Evolutionary conservation across 2,329 filamentous ascomycete genomes (phyloP).

Genomic region (Stylonectria norvegica): DNA sequence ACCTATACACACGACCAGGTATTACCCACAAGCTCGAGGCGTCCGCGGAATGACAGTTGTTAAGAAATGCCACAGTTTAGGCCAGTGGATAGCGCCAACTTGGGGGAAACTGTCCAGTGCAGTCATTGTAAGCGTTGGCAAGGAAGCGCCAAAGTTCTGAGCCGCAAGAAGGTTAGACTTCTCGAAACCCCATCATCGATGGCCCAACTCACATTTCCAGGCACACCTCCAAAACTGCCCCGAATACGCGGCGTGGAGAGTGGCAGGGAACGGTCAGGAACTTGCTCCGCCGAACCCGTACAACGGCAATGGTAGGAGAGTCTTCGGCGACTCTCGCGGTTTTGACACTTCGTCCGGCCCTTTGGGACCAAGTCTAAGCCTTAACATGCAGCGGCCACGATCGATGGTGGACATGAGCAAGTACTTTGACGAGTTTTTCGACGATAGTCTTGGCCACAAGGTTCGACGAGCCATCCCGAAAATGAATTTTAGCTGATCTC

Average conservation of each 20-base stretch:
- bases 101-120: neutral
- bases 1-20: conserved; percentile 1
- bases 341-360: neutral
- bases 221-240: neutral
- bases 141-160: neutral
- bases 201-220: neutral
- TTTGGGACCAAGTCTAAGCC: neutral
- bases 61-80: neutral
- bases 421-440: conserved; percentile 1
- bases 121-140: neutral
- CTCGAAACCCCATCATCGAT: neutral
- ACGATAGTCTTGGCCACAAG: neutral
- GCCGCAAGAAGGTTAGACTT: neutral
- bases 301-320: neutral
- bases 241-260: neutral
- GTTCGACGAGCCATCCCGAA: neutral
- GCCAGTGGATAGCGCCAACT: neutral
- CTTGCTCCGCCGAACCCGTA: neutral
- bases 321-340: neutral
- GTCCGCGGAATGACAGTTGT: neutral
- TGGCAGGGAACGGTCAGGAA: neutral
- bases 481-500: neutral
- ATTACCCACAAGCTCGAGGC: neutral
- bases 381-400: neutral
- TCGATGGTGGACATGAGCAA: neutral